phyloP scores from a whole-genome alignment of 257 asterid genomes.

The Galeopsis tetrahit region DNA sequence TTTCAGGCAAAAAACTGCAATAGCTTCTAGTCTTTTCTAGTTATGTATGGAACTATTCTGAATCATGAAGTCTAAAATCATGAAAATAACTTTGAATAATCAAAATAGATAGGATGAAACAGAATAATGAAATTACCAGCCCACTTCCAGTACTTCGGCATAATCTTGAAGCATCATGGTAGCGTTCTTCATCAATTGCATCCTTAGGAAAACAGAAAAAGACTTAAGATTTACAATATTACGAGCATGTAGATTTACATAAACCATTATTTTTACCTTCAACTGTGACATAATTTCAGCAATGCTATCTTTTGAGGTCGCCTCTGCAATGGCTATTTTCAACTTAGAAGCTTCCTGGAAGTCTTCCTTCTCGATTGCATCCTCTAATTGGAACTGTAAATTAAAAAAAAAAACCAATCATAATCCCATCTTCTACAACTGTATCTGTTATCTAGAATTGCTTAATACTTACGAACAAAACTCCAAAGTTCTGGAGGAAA shows the following conservation, averaged over 20 bases:
- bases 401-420: conserved; percentile 30
- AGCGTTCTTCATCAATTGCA: conserved; percentile 84
- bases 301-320: conserved; percentile 73
- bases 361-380: conserved; percentile 87
- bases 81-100: conserved; percentile 24
- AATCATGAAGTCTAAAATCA: conserved; percentile 1
- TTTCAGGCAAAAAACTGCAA: conserved; percentile 23
- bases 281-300: conserved; percentile 76
- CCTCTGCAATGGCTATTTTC: conserved; percentile 69
- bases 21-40: conserved; percentile 24
- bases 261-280: conserved; percentile 52
- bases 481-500: background rate
- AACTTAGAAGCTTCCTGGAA: conserved; percentile 83
- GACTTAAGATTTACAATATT: conserved; percentile 25
- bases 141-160: conserved; percentile 88
- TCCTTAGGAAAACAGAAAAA: conserved; percentile 43
- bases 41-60: background rate
- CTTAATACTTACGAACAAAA: conserved; percentile 20
- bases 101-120: conserved; percentile 10
- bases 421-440: conserved; percentile 4
- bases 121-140: conserved; percentile 60
- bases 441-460: background rate
- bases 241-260: conserved; percentile 23
- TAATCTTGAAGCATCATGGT: conserved; percentile 91
- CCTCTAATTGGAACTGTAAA: conserved; percentile 89